A percentile compares a stretch with the other conserved stretches of the same genome.
phyloP scores from a whole-genome alignment of 768 basidiomycete genomes.

The Trametes punicea region DNA sequence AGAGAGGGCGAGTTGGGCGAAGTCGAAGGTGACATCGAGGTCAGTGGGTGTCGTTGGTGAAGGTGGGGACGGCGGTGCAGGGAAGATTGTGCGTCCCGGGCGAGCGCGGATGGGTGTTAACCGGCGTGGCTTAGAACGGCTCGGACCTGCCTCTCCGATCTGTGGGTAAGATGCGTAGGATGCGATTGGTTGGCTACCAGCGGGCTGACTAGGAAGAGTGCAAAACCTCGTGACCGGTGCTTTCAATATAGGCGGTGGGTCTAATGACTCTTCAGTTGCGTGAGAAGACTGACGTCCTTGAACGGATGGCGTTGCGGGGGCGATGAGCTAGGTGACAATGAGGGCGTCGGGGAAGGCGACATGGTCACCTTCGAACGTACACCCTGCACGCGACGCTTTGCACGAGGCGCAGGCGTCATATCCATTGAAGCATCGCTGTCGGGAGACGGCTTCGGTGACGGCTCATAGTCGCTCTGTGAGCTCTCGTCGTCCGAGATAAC shows the following conservation, averaged over 20 bases:
- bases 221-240: neutral
- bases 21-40: conserved; percentile 45
- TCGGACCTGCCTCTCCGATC: conserved; percentile 5
- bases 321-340: neutral
- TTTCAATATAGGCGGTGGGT: neutral
- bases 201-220: conserved; percentile 1
- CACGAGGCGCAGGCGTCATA: neutral
- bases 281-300: neutral
- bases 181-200: neutral
- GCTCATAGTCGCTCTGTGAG: conserved; percentile 7
- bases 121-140: conserved; percentile 45
- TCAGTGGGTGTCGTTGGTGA: conserved; percentile 58
- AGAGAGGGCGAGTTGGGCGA: conserved; percentile 41
- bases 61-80: conserved; percentile 42
- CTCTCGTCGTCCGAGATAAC: conserved; percentile 16
- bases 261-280: neutral
- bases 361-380: neutral
- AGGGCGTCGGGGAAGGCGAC: conserved; percentile 12
- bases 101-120: conserved; percentile 64
- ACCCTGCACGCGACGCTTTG: neutral
- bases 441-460: neutral
- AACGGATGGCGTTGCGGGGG: neutral
- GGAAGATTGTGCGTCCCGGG: conserved; percentile 34
- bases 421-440: neutral
- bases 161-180: conserved; percentile 8